Base-by-base conservation (phyloP, 495 filamentous ascomycete species). In the Penicillium bialowiezense region DNA sequence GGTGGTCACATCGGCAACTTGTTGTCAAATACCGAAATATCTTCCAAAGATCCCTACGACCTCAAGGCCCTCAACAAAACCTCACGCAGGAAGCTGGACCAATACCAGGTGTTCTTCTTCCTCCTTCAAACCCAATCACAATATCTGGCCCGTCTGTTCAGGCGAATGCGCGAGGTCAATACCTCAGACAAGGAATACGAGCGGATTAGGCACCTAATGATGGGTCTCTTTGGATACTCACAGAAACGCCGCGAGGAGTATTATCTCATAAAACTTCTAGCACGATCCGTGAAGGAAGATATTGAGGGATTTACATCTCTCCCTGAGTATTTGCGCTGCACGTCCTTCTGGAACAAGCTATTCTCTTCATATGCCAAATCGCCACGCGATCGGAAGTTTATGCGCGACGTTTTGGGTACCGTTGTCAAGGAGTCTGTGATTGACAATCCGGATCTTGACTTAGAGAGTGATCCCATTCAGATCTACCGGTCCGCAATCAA, bases 71-170 rank as follows among this genome's bases (percentile, higher is more conserved):
- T 99, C 45, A 99, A 99, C 74, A 96, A 97, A 66, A 90, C 87
- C 47, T 97, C 92, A 7, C 74, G 92, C 50, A 90, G 85, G 69
- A 97, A 97, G 73, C 76, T 99, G 3, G 92, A 97, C 52, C 89
- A 89, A 38, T 99, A 99, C 57, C 95, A 99, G 60, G 90, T 97
- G 56, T 81, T 99, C 35, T 99, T 99, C 72, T 97, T 97, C 73
- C 86, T 92, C 44, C 82, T 99, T 5, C 93, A 99, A 67, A 99
- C 93, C 1, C 95, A 97, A 53, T 89, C 93, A 13, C 89, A 93
- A 47, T 99, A 99, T 62, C 79, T 99, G 20, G 87, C 91, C 19
- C 75, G 90, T 33, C 76, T 97, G 7, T 97, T 97, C 77, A 83
- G 81, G 62, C 79, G 85, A 41, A 69, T 97, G 15, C 83, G 91